phyloP scores from a whole-genome alignment of 495 filamentous ascomycete genomes.

The Delitschia confertaspora region DNA sequence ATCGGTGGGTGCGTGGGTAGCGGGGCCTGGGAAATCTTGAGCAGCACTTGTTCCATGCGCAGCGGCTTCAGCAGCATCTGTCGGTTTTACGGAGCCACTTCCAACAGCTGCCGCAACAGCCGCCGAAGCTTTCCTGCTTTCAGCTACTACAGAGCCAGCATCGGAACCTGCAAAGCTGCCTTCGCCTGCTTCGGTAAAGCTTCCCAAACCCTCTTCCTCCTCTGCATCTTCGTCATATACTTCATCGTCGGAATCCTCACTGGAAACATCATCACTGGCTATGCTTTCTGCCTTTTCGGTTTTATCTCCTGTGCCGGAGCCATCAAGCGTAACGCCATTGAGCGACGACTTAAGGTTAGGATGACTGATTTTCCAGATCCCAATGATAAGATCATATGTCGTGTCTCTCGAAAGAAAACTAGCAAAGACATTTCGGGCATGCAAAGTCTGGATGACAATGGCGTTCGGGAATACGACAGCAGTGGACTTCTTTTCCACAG shows the following conservation, averaged over 20 bases:
- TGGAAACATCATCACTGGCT: slow-evolving; percentile 44
- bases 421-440: slow-evolving; percentile 90
- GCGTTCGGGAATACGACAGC: slow-evolving; percentile 96
- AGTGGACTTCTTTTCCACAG: slow-evolving; percentile 93
- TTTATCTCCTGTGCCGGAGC: slow-evolving; percentile 73
- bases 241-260: slow-evolving; percentile 49
- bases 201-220: slow-evolving; percentile 50
- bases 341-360: slow-evolving; percentile 79
- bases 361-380: slow-evolving; percentile 96
- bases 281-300: slow-evolving; percentile 70
- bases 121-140: slow-evolving; percentile 59
- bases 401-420: slow-evolving; percentile 91
- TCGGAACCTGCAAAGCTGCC: slow-evolving; percentile 56
- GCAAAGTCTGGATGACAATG: slow-evolving; percentile 89
- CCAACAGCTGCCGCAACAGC: slow-evolving; percentile 38
- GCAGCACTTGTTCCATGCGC: slow-evolving; percentile 42
- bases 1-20: slow-evolving; percentile 71
- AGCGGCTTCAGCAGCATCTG: slow-evolving; percentile 47
- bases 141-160: slow-evolving; percentile 42
- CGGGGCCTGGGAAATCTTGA: slow-evolving; percentile 78
- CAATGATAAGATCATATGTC: slow-evolving; percentile 92
- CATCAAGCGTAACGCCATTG: slow-evolving; percentile 74
- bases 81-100: slow-evolving; percentile 38
- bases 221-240: slow-evolving; percentile 57
- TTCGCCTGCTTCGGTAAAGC: slow-evolving; percentile 52